Conservation (phyloP, 2,329 filamentous ascomycete genomes). For the Lachnellula subtilissima region DNA sequence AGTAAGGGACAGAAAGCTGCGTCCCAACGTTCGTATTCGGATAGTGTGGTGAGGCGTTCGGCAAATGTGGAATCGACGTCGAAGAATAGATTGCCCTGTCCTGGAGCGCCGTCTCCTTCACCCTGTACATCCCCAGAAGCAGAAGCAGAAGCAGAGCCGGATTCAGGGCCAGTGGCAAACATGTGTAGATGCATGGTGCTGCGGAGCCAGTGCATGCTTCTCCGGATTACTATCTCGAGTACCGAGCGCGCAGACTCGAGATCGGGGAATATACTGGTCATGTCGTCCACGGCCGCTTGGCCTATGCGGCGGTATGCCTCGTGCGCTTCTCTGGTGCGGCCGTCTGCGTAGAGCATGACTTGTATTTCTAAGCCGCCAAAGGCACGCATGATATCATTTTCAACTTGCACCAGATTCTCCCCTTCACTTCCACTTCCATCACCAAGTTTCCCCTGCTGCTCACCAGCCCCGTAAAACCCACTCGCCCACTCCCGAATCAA, state of each 20-base stretch:
- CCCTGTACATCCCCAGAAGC: no score
- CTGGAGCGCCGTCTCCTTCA: background rate
- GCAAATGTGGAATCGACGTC: slow-evolving; percentile 21
- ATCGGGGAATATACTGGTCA: slow-evolving; percentile 15
- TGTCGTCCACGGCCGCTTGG: slow-evolving; percentile 17
- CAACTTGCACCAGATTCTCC: slow-evolving; percentile 9
- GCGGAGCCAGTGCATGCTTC: slow-evolving; percentile 24
- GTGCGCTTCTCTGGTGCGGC: slow-evolving; percentile 12
- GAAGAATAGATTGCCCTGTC: slow-evolving; percentile 10
- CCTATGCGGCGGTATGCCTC: slow-evolving; percentile 16
- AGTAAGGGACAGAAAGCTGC: slow-evolving; percentile 19
- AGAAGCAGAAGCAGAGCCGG: no score
- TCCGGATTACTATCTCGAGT: slow-evolving; percentile 19
- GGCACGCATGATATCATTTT: slow-evolving; percentile 17
- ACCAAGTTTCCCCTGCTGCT: background rate
- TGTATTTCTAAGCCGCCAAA: slow-evolving; percentile 17
- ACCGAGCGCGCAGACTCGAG: slow-evolving; percentile 13
- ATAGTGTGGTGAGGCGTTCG: slow-evolving; percentile 15
- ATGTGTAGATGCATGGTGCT: slow-evolving; percentile 21
- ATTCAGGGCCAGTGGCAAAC: slow-evolving; percentile 3
- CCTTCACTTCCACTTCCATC: slow-evolving; percentile 5
- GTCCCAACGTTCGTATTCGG: slow-evolving; percentile 24
- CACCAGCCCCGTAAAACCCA: slow-evolving; percentile 5
- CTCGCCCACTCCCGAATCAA: slow-evolving; percentile 18
- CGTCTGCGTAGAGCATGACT: slow-evolving; percentile 18